Evolutionary conservation across 306 rosid species (phyloP), one percentile per base, ranked within the genome.

Genomic region (Prunus fruticosa): DNA sequence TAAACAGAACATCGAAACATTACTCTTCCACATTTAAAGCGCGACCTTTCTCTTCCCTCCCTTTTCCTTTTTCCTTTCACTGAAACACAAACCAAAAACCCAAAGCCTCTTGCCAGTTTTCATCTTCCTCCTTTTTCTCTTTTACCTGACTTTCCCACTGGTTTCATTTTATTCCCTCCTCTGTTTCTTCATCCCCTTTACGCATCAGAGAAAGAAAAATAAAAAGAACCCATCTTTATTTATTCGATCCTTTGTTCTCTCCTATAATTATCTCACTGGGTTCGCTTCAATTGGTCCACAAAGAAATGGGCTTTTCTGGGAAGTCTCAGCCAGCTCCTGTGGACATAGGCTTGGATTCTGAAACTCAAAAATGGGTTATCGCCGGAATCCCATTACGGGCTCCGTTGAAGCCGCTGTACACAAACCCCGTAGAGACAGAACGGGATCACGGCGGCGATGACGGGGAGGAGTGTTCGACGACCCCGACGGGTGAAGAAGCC

Each of bases 401-500:
- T 15, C 96, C 96, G 13, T 78, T 94, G 65, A 83, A 89, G 86
- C 92, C 91, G 1, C 79, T 94, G 68, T 84, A 73, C 41, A 87
- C 93, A 11, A 72, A 71, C 11, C 76, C 91, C 2, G 72, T 46
- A 15, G 82, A 79, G 74, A 71, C 82, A 76, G 66, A 67, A 2
- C 28, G 34, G 62, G 43, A 38, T 38, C 43, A 38, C 14, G 41
- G 27, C 4, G 49, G 28, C 0, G 75, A 5, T 38, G 57, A 52
- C 19, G 69, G 4, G n/a, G 87, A 73, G 64, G 87, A 84, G 77
- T 82, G 77, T 68, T 64, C 69, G 6, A 68, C 93, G 3, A 94
- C 98, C n/a, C 97, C 98, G 9, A 92, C 88, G 10, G 90, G 87
- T 10, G 92, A 79, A 66, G 96, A 87, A 46, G 65, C 93, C 6